Conservation (phyloP, 495 filamentous ascomycete species). For the Penicillium soppii region DNA sequence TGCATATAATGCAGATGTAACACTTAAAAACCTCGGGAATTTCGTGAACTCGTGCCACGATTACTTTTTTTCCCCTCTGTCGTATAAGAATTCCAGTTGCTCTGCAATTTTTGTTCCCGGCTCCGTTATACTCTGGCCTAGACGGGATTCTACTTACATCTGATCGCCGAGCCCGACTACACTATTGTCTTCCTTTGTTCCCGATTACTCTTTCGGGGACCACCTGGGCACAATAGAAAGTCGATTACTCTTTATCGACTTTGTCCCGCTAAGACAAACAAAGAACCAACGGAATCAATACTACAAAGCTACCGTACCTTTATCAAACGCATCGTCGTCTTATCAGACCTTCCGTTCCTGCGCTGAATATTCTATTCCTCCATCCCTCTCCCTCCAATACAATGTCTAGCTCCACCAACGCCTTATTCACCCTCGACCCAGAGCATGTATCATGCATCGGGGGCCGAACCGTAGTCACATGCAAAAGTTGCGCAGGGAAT, state of each 20-base stretch:
- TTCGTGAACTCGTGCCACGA: slow-evolving; percentile 1
- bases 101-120: slow-evolving; percentile 10
- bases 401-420: slow-evolving; percentile 23
- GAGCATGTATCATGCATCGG: slow-evolving; percentile 38
- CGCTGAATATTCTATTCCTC: neutral
- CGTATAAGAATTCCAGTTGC: slow-evolving; percentile 21
- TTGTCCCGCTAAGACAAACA: neutral
- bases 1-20: slow-evolving; percentile 15
- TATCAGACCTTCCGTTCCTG: neutral
- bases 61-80: neutral
- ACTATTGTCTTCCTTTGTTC: slow-evolving; percentile 16
- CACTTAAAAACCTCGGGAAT: slow-evolving; percentile 8
- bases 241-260: neutral
- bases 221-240: too few relatives aligned
- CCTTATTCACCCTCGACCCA: slow-evolving; percentile 31
- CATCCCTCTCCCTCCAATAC: neutral
- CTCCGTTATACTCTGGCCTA: slow-evolving; percentile 22
- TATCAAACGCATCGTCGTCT: neutral
- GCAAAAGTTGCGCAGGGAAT: slow-evolving; percentile 39
- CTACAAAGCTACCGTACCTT: neutral
- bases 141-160: slow-evolving; percentile 19
- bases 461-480: slow-evolving; percentile 37
- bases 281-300: neutral
- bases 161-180: slow-evolving; percentile 9
- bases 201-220: slow-evolving; percentile 1